A percentile compares a stretch with the other conserved stretches of the same genome.
Evolutionary conservation across 441 rosid species (phyloP).

Genomic region (Jatropha multifida): DNA sequence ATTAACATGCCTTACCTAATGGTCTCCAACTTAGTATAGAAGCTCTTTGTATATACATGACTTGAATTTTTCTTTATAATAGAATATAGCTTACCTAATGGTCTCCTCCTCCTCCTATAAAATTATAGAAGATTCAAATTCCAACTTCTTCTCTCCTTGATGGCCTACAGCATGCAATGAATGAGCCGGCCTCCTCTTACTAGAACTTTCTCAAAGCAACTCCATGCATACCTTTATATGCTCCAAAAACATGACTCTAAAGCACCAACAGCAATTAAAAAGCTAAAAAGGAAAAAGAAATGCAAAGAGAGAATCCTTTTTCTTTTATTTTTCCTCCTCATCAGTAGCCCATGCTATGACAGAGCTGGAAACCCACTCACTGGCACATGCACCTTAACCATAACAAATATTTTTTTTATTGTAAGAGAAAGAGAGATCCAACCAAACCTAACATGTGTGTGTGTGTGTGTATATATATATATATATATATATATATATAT

Average conservation of each 20-base stretch:
- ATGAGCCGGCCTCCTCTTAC: neutral
- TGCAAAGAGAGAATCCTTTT: slow-evolving; percentile 22
- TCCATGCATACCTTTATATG: slow-evolving; percentile 24
- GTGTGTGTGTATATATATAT: neutral
- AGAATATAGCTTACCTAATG: no score
- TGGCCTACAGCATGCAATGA: neutral
- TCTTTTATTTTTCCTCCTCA: slow-evolving; percentile 22
- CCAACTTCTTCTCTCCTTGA: neutral
- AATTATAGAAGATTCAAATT: neutral
- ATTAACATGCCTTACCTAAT: no score
- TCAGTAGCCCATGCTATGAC: slow-evolving; percentile 54
- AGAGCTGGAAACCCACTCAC: slow-evolving; percentile 82
- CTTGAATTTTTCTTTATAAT: no score
- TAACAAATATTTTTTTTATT: slow-evolving; percentile 12
- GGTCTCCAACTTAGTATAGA: no score
- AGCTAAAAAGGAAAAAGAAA: slow-evolving; percentile 10
- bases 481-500: neutral
- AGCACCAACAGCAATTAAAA: slow-evolving; percentile 30
- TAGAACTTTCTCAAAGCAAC: slow-evolving; percentile 28
- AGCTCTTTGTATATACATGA: no score
- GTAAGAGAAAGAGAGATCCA: slow-evolving; percentile 21
- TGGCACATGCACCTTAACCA: slow-evolving; percentile 59
- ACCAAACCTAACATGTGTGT: slow-evolving; percentile 16
- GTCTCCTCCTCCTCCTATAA: no score
- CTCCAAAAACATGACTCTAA: slow-evolving; percentile 29